A percentile compares a stretch with the other conserved stretches of the same genome.
Evolutionary conservation across 208 protist genomes (phyloP).

Genomic region (Leishmania turanica): DNA sequence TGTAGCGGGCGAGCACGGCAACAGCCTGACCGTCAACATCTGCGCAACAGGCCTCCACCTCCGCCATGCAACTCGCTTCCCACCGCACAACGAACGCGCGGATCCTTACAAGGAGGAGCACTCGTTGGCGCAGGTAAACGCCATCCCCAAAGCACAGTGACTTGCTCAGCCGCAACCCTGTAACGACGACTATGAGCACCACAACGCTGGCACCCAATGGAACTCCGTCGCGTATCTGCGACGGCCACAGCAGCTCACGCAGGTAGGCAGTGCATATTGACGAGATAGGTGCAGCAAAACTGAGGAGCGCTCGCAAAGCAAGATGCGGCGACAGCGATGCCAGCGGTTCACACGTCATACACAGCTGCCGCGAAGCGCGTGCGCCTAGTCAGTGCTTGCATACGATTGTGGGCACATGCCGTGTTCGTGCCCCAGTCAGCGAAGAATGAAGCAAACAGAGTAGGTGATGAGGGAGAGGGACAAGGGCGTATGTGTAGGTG

Average conservation of each 20-base stretch:
- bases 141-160: slow-evolving; percentile 21
- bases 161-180: slow-evolving; percentile 25
- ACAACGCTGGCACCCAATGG: slow-evolving; percentile 4
- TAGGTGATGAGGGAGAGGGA: not conserved
- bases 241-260: not conserved
- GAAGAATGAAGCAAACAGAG: not conserved
- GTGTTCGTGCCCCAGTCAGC: not conserved
- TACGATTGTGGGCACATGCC: not conserved
- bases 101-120: slow-evolving; percentile 35
- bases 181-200: slow-evolving; percentile 15
- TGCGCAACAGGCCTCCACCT: slow-evolving; percentile 31
- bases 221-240: not conserved
- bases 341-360: not conserved
- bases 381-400: not conserved
- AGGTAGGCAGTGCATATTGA: too few relatives aligned
- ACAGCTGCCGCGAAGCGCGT: too few relatives aligned
- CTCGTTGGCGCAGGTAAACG: slow-evolving; percentile 42
- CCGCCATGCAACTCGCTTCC: slow-evolving; percentile 43
- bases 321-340: not conserved
- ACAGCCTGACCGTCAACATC: slow-evolving; percentile 15
- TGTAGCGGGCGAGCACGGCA: not conserved
- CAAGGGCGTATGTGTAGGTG: not conserved
- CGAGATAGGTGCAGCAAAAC: not conserved
- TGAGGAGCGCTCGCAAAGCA: not conserved
- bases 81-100: slow-evolving; percentile 35